Base-by-base conservation (phyloP, 2,329 filamentous ascomycete genomes). In the Diaporthe eres region DNA sequence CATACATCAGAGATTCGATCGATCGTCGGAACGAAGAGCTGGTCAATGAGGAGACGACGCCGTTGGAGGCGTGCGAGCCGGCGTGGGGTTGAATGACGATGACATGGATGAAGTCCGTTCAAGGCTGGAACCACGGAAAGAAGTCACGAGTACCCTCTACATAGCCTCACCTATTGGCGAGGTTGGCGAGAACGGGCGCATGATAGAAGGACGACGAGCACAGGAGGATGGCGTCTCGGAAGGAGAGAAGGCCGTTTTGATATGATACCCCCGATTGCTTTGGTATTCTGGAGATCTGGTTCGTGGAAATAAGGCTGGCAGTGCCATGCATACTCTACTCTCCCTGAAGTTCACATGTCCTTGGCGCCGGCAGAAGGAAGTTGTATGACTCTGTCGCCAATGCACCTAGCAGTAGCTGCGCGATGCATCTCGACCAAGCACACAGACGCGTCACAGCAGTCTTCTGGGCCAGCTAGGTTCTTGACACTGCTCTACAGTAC, bases 1-100 rank as follows among this genome's bases (percentile, higher is more conserved):
- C 78, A 25, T 80, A 81, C 49, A 76, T 81, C 42, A 79, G 78
- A 34, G 76, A 75, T 13, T 31, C 79, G 42, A 77, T 80, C 34
- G 77, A 44, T 17, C 79, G 77, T 57, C 74, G 75, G 22, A 78
- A 77, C 49, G 75, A 75, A 12, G 76, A 78, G 63, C 71, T 73
- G 31, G 75, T 74, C 58, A 76, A 73, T 42, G 51, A 74, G 47
- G 78, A 75, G 19, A 76, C 75, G 4, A 75, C 77, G 9, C 77
- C 78, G 1, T 65, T 75, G 12, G 78, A 77, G 42, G 67, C 68
- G 8, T 22, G 31, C 51, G 75, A 78, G 67, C 70, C 67, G 15
- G 74, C 78, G 47, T 77, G 73, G 77, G 57, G 49, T 57, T 75
- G 68, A 75, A 15, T 17, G 12, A 15, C 12, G 25, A 44, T 3